Evolutionary conservation across 495 filamentous ascomycete genomes (phyloP).

Genomic region (Neurospora sp.): DNA sequence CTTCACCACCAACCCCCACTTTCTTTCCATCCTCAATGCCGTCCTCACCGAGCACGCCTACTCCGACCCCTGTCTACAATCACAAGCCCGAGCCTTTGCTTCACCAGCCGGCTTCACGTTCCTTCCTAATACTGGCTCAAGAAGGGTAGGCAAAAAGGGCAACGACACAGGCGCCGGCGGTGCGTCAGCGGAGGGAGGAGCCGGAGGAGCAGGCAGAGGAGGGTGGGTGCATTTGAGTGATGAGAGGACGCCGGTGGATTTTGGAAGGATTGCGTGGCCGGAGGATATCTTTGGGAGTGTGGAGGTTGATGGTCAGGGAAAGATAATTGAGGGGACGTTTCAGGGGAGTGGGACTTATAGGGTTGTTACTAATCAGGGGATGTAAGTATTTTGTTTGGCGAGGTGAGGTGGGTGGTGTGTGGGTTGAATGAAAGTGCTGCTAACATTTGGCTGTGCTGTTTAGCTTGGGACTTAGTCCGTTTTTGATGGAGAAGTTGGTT

Average conservation of each 20-base stretch:
- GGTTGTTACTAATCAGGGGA: slow-evolving; percentile 56
- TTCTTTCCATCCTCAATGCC: slow-evolving; percentile 63
- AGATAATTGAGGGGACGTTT: slow-evolving; percentile 53
- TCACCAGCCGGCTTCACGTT: slow-evolving; percentile 59
- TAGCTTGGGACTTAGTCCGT: slow-evolving; percentile 47
- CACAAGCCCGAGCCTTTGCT: slow-evolving; percentile 70
- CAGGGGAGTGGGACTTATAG: slow-evolving; percentile 60
- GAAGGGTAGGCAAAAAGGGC: background rate
- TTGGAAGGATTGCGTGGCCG: slow-evolving; percentile 77
- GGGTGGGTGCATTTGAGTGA: slow-evolving; percentile 90
- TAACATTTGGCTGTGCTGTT: slow-evolving; percentile 10
- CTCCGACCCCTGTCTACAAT: slow-evolving; percentile 59
- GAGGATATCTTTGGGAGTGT: slow-evolving; percentile 94
- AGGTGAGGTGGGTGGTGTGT: background rate
- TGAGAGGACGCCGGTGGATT: slow-evolving; percentile 72
- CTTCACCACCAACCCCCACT: slow-evolving; percentile 66
- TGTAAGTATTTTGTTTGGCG: slow-evolving; percentile 39
- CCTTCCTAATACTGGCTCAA: background rate
- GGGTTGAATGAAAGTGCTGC: background rate
- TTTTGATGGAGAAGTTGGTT: slow-evolving; percentile 44
- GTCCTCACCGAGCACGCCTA: slow-evolving; percentile 60
- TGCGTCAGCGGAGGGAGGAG: slow-evolving; percentile 53
- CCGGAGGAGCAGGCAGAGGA: slow-evolving; percentile 70
- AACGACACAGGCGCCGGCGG: slow-evolving; percentile 52
- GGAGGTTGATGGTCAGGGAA: slow-evolving; percentile 66